These are phyloP conservation scores for Ilyonectria sp. DNA, from an alignment of 2,329 filamentous ascomycete species.

Conservation along the genomic window DNA sequence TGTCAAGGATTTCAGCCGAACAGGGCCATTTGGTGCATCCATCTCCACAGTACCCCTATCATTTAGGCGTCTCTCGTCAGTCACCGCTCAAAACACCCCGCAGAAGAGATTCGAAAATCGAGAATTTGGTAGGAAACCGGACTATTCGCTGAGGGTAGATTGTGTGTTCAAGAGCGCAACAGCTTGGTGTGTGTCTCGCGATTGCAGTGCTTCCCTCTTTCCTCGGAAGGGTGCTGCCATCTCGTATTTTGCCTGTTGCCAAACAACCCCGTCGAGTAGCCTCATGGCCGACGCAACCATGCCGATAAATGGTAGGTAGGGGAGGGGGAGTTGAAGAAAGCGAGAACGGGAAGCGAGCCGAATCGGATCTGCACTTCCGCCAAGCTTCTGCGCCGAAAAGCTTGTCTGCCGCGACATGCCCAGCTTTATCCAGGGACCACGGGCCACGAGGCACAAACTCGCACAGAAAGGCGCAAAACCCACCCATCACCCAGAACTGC, in stretches of 20 bases:
- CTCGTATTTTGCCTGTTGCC: constrained; percentile 5
- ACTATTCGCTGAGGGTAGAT: not conserved
- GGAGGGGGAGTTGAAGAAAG: constrained; percentile 2
- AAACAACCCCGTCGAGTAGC: not conserved
- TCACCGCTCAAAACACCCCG: not conserved
- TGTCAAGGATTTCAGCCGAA: not conserved
- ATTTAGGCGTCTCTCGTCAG: not conserved
- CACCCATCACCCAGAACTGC: not conserved
- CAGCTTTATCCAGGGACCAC: constrained; percentile 16
- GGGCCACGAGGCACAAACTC: constrained; percentile 12
- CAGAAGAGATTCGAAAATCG: not conserved
- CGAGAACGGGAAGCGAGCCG: constrained; percentile 24
- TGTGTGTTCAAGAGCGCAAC: not conserved
- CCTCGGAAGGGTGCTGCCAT: not conserved
- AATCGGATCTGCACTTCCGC: constrained; percentile 42
- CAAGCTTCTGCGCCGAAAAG: constrained; percentile 41
- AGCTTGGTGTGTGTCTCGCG: not conserved
- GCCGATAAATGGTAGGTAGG: not conserved
- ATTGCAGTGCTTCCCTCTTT: not conserved
- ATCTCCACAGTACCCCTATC: constrained; percentile 7
- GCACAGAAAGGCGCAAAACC: not conserved
- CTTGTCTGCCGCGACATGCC: constrained; percentile 35
- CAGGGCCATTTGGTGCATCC: not conserved
- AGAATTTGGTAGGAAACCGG: not conserved
- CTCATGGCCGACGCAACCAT: not conserved